Evolutionary conservation across 2,329 filamentous ascomycete species (phyloP).

Genomic region (Plenodomus lindquistii): DNA sequence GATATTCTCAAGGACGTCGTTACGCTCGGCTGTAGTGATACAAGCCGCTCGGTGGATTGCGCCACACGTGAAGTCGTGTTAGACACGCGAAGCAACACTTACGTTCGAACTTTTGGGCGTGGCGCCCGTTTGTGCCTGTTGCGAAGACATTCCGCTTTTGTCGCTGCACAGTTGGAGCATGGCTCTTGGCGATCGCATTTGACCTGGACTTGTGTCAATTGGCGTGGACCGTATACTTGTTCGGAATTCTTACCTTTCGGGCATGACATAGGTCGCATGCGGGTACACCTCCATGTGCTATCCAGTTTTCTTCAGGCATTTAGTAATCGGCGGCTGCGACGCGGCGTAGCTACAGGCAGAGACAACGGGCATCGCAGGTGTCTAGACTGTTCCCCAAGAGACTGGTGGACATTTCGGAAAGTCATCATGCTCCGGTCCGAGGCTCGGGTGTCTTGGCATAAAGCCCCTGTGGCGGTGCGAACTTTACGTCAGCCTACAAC

Average conservation of each 20-base stretch:
- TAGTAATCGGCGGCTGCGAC: background rate
- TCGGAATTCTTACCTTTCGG: slow-evolving; percentile 11
- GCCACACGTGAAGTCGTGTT: background rate
- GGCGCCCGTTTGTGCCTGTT: slow-evolving; percentile 33
- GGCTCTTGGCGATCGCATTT: slow-evolving; percentile 43
- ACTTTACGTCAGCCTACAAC: background rate
- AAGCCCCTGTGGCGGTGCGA: background rate
- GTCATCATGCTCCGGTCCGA: background rate
- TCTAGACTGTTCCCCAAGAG: no score
- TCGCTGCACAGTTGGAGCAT: slow-evolving; percentile 32
- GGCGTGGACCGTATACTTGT: background rate
- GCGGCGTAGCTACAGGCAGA: slow-evolving; percentile 1
- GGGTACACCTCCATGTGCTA: slow-evolving; percentile 34
- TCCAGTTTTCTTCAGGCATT: slow-evolving; percentile 41
- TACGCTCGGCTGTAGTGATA: background rate
- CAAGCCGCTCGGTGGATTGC: background rate
- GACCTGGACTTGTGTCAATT: slow-evolving; percentile 20
- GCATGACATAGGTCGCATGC: slow-evolving; percentile 39
- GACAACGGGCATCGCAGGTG: background rate
- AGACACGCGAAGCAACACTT: slow-evolving; percentile 2
- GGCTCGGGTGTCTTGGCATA: slow-evolving; percentile 4
- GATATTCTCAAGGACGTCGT: background rate
- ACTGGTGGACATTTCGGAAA: background rate
- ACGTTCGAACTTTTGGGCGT: slow-evolving; percentile 33
- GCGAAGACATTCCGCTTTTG: slow-evolving; percentile 35